A percentile compares a stretch with the other conserved stretches of the same genome.
Evolutionary conservation across 768 basidiomycete species (phyloP).

Genomic region (Mycena alexandri): DNA sequence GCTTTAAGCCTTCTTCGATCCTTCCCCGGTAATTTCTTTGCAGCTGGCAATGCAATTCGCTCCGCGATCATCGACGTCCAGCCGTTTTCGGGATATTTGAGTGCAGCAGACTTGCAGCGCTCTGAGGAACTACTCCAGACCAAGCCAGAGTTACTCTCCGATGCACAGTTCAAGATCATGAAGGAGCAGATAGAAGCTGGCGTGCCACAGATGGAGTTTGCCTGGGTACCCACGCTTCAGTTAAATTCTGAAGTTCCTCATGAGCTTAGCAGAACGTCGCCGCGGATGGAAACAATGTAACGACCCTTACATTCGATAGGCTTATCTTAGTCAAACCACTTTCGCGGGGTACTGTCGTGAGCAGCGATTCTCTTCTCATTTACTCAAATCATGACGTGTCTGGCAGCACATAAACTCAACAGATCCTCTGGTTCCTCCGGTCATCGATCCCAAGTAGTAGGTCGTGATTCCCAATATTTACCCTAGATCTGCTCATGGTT

Average conservation of each 20-base stretch:
- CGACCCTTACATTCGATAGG: slow-evolving; percentile 28
- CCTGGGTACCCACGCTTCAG: slow-evolving; percentile 15
- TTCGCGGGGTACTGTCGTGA: slow-evolving; percentile 29
- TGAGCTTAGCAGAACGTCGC: slow-evolving; percentile 10
- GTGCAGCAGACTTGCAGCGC: slow-evolving; percentile 4
- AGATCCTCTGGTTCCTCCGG: slow-evolving; percentile 17
- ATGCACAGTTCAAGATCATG: slow-evolving; percentile 27
- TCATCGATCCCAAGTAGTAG: slow-evolving; percentile 35
- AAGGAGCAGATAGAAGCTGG: slow-evolving; percentile 17
- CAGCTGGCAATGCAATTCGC: slow-evolving; percentile 30
- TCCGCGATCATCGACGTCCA: slow-evolving; percentile 27
- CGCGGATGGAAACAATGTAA: slow-evolving; percentile 25
- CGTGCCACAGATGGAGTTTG: slow-evolving; percentile 33
- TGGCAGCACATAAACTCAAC: slow-evolving; percentile 30
- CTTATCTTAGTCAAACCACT: slow-evolving; percentile 28
- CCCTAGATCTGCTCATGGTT: neutral
- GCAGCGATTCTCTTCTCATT: neutral
- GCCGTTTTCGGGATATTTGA: slow-evolving; percentile 25
- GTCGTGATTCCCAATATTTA: neutral
- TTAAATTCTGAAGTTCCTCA: neutral
- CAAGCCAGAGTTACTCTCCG: slow-evolving; percentile 18
- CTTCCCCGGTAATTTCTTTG: neutral
- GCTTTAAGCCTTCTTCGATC: neutral
- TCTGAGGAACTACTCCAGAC: slow-evolving; percentile 18
- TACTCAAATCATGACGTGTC: no score